Conservation (phyloP, 768 basidiomycete species). For the Filobasidium floriforme region DNA sequence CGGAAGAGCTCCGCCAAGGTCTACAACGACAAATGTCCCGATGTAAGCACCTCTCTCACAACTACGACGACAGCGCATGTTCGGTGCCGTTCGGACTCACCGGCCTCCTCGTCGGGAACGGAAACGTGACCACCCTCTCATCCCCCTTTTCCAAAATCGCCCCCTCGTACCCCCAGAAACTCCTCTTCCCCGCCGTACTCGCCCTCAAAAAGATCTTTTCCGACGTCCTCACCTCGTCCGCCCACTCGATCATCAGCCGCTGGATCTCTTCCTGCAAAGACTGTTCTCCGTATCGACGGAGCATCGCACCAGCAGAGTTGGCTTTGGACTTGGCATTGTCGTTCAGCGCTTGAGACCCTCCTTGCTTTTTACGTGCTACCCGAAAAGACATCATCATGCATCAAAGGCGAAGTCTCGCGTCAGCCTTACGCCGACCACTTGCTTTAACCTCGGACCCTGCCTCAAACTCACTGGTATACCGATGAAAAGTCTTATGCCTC, state of each 20-base stretch:
- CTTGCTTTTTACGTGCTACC: conserved; percentile 92
- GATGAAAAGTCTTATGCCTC: conserved; percentile 90
- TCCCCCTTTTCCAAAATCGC: conserved; percentile 69
- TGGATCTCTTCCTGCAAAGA: conserved; percentile 89
- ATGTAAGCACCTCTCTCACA: too few species aligned
- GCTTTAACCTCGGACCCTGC: too few species aligned
- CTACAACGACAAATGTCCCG: conserved; percentile 50
- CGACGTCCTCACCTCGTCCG: conserved; percentile 72
- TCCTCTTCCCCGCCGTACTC: conserved; percentile 73
- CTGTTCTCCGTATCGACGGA: conserved; percentile 92
- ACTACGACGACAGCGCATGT: not conserved
- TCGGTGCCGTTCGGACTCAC: conserved; percentile 57
- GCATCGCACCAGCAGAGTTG: conserved; percentile 83
- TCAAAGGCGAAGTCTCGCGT: not conserved
- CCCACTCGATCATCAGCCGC: conserved; percentile 72
- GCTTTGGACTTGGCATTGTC: conserved; percentile 90
- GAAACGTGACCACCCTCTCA: conserved; percentile 75
- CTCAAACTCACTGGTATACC: conserved; percentile 91
- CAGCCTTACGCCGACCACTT: too few species aligned
- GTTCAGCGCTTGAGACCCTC: conserved; percentile 83
- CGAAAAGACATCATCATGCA: not conserved
- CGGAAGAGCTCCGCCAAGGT: conserved; percentile 84
- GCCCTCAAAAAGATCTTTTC: conserved; percentile 90
- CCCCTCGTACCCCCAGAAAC: conserved; percentile 82
- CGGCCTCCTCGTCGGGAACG: conserved; percentile 91